phyloP scores from a whole-genome alignment of 345 rosid genomes.

The Heritiera littoralis region DNA sequence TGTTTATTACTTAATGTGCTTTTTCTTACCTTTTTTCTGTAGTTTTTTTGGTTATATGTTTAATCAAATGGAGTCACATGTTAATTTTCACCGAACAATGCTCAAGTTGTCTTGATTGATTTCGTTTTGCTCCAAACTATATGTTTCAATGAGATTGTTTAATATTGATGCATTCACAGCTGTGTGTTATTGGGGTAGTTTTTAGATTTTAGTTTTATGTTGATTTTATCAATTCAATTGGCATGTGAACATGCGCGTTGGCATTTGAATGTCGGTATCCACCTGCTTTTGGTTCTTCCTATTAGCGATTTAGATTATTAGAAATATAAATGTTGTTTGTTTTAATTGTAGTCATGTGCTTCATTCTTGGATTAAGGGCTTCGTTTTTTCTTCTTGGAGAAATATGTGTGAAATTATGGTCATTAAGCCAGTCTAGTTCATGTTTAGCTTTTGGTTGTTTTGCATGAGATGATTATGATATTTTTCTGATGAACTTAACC shows the following conservation, averaged over 20 bases:
- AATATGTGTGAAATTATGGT: background rate
- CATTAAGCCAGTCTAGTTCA: background rate
- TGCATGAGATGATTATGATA: background rate
- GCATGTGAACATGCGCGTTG: background rate
- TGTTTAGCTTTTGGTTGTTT: background rate
- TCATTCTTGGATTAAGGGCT: background rate
- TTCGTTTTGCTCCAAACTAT: conserved; percentile 23
- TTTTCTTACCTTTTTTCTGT: background rate
- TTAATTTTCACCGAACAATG: conserved; percentile 26
- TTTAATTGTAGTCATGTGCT: background rate
- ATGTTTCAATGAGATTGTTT: conserved; percentile 11
- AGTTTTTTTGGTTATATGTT: background rate
- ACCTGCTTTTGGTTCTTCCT: background rate
- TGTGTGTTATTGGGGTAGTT: conserved; percentile 10
- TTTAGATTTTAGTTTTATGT: conserved; percentile 3
- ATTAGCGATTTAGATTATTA: background rate
- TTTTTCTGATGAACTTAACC: background rate
- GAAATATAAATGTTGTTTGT: background rate
- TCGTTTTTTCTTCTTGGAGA: background rate
- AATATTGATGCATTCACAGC: background rate
- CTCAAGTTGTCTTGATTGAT: conserved; percentile 2
- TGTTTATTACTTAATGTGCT: conserved; percentile 21
- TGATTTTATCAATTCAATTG: background rate
- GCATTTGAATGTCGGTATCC: background rate
- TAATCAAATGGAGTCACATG: conserved; percentile 12